Evolutionary conservation across 371 early-diverging fungal species (phyloP), one percentile per base, ranked within the genome.

Genomic region (Mucor lusitanicus): DNA sequence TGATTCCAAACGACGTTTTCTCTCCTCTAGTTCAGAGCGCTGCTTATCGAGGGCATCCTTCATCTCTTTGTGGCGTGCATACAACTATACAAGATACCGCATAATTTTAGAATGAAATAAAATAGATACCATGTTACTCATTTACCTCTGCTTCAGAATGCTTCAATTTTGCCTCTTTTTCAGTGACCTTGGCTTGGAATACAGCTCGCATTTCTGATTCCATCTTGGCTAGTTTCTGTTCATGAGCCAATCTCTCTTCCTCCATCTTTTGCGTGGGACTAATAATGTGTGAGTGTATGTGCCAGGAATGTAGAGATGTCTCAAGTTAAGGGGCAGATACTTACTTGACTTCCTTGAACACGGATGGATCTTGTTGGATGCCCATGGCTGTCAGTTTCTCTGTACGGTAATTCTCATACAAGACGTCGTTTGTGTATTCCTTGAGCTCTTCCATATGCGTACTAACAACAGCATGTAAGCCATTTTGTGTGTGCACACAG

Each of bases 191-290:
- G 67, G 95, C 94, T 75, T 95, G 94, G 91, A 98, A 97, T 54
- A 98, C 97, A 15, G 92, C 87, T 76, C 94, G 92, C 98, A 98
- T 97, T 78, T 98, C 98, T 33, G 91, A 87, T 80, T 98, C 97
- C 97, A 98, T 95, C 87, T 97, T 96, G 67, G 89, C 87, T 86
- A 98, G 85, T 80, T 95, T 96, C 72, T 90, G 91, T 77, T 98
- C 97, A 70, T 98, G 98, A 54, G 92, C 87, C 15, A 86, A 73
- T 35, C 92, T 87, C 81, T 96, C 96, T 75, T 96, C 95, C 69
- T 97, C 97, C 75, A 95, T 83, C 84, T 94, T 94, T 72, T 91
- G 87, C n/a, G 91, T 76, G 46, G 97, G 96, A 78, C 87, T 89
- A 68, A 6, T 28, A 35, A 35, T 12, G 12, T 35, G 37, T 35